phyloP scores from a whole-genome alignment of 2,329 filamentous ascomycete species.

The Hypoxylon sp. region DNA sequence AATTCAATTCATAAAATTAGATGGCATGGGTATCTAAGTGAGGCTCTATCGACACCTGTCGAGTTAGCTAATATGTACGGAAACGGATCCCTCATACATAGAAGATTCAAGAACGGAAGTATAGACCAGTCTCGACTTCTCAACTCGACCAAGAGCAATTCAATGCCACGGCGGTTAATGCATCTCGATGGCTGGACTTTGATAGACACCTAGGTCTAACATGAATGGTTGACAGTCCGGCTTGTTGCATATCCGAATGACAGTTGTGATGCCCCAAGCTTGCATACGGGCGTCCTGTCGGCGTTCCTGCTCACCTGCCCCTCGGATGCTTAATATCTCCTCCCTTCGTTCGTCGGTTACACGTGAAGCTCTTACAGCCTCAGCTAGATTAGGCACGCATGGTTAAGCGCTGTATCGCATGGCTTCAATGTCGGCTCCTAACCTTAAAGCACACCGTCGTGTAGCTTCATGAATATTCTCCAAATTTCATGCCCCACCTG shows the following conservation, averaged over 20 bases:
- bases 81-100: conserved; percentile 7
- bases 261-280: conserved; percentile 31
- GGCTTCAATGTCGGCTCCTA: conserved; percentile 13
- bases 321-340: conserved; percentile 25
- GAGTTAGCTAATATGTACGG: not conserved
- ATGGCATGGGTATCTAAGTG: conserved; percentile 15
- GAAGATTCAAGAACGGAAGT: conserved; percentile 33
- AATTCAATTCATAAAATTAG: conserved; percentile 13
- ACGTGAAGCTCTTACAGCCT: conserved; percentile 34
- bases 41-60: conserved; percentile 33
- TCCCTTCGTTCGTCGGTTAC: conserved; percentile 18
- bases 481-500: conserved; percentile 26
- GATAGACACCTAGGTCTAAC: conserved; percentile 17
- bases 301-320: conserved; percentile 14
- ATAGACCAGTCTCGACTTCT: conserved; percentile 9
- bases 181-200: conserved; percentile 27
- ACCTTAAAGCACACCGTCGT: conserved; percentile 30
- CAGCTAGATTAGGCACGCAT: conserved; percentile 33
- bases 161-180: conserved; percentile 4
- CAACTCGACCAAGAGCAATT: conserved; percentile 8
- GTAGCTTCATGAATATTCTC: conserved; percentile 30
- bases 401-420: conserved; percentile 28
- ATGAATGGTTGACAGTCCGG: conserved; percentile 27
- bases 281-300: conserved; percentile 37
- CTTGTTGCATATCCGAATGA: conserved; percentile 29